These are phyloP conservation scores for Gentiana macrophylla DNA, from an alignment of 257 asterid genomes.

Conservation along the genomic window DNA sequence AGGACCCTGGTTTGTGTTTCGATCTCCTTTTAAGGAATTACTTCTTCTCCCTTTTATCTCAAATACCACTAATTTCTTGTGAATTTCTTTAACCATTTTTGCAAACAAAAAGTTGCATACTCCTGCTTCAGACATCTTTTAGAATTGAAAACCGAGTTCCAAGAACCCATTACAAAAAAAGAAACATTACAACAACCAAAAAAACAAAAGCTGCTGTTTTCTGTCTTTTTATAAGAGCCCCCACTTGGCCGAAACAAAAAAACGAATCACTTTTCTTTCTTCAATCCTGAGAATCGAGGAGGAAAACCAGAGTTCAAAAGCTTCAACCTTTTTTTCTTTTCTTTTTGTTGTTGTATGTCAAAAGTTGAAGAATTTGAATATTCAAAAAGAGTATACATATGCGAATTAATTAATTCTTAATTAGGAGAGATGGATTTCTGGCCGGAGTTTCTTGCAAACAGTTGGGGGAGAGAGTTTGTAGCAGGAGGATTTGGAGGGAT, in stretches of 20 bases:
- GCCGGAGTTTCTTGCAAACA: conserved; percentile 69
- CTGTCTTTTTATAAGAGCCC: background rate
- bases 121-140: no score
- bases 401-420: background rate
- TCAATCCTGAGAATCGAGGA: background rate
- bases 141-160: no score
- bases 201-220: background rate
- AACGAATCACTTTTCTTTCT: conserved; percentile 1
- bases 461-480: conserved; percentile 71
- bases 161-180: background rate
- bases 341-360: background rate
- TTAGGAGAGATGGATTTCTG: conserved; percentile 49
- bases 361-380: background rate
- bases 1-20: background rate
- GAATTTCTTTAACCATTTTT: background rate
- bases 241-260: no score
- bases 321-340: no score
- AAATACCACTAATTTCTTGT: background rate
- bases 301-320: no score
- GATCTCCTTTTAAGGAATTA: conserved; percentile 4
- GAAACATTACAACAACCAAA: background rate
- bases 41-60: no score
- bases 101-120: background rate
- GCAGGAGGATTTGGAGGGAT: conserved; percentile 82
- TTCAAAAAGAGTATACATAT: conserved; percentile 1